These are phyloP conservation scores for Lasiodiplodia sp. DNA, from an alignment of 2,329 filamentous ascomycete genomes.

Conservation along the genomic window DNA sequence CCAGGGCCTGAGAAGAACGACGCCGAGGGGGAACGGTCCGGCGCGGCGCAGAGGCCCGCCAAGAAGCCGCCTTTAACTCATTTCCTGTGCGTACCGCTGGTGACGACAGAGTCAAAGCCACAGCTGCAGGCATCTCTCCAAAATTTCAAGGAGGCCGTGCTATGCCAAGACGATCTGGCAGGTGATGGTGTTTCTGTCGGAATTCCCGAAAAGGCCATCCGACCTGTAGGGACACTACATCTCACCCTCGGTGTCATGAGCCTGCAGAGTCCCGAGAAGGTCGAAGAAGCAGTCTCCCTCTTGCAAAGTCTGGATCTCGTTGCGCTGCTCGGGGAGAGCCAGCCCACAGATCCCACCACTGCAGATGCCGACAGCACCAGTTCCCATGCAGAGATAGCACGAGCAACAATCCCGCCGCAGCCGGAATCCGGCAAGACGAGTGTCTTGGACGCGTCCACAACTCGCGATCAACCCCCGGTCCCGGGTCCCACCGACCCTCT, in stretches of 20 bases:
- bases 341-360: conserved; percentile 32
- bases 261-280: conserved; percentile 60
- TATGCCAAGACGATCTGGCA: conserved; percentile 18
- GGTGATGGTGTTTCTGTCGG: not conserved
- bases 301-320: conserved; percentile 56
- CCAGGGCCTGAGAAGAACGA: not conserved
- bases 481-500: conserved; percentile 35
- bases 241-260: conserved; percentile 88
- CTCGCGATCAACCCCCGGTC: conserved; percentile 37
- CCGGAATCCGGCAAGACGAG: not conserved
- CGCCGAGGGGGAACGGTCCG: not conserved
- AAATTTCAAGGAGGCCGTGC: conserved; percentile 67
- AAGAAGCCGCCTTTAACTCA: conserved; percentile 67
- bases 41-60: not conserved
- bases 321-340: conserved; percentile 42
- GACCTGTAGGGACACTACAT: conserved; percentile 82
- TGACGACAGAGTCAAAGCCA: conserved; percentile 65
- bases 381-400: not conserved
- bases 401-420: too few relatives aligned
- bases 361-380: not conserved
- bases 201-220: conserved; percentile 71
- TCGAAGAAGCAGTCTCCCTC: conserved; percentile 52
- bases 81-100: conserved; percentile 78
- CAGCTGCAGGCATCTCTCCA: conserved; percentile 71
- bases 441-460: not conserved